Conservation (phyloP, 78 protist genomes). For the Emiliania huxleyi region DNA sequence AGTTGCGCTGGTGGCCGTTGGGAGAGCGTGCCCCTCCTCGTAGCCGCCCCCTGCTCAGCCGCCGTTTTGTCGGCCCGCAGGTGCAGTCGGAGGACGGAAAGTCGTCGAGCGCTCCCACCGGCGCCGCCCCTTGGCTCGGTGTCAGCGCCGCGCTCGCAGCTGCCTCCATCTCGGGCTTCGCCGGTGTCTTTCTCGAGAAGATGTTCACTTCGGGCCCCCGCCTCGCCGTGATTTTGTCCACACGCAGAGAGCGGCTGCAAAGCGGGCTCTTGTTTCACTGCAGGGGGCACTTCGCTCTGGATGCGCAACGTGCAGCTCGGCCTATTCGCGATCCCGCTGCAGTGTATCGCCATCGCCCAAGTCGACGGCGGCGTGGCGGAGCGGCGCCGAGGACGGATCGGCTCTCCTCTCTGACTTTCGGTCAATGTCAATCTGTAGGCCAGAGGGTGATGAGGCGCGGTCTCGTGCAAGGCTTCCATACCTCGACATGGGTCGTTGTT, state of each 20-base stretch:
- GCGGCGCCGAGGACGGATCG: too few species aligned
- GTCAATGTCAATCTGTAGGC: too few species aligned
- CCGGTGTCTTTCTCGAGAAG: conserved; percentile 40
- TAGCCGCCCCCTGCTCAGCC: too few species aligned
- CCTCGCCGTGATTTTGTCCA: conserved; percentile 3
- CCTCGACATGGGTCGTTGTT: neutral
- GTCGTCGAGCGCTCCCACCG: neutral
- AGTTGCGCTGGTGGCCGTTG: neutral
- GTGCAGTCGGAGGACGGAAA: neutral
- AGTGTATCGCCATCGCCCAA: neutral
- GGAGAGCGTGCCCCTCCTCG: too few species aligned
- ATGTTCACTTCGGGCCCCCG: conserved; percentile 9
- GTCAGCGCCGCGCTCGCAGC: neutral
- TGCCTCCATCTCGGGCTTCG: neutral
- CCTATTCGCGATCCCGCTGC: neutral
- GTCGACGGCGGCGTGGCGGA: neutral
- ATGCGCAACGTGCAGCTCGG: neutral
- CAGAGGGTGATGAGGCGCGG: too few species aligned
- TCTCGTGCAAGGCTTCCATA: neutral
- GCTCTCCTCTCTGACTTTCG: too few species aligned
- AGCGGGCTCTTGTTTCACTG: too few species aligned
- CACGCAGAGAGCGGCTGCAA: too few species aligned
- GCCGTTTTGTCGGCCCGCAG: too few species aligned
- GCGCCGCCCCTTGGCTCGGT: neutral
- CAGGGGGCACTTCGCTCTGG: neutral